Evolutionary conservation across 805 yeast species (phyloP).

Genomic region (Priceomyces castillae): DNA sequence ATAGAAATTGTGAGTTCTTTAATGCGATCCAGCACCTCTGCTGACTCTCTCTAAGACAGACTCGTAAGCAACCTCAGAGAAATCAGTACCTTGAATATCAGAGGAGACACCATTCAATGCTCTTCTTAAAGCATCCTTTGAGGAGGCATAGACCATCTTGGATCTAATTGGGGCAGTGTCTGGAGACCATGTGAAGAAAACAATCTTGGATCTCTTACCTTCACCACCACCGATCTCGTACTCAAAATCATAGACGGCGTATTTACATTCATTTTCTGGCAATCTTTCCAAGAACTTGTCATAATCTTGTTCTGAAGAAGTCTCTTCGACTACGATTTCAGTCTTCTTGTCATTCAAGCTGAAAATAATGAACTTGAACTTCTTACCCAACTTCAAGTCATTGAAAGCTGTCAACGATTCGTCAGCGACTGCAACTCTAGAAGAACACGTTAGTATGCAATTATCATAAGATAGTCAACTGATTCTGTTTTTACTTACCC

Average conservation of each 20-base stretch:
- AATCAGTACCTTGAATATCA: slow-evolving; percentile 97
- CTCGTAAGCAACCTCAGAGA: slow-evolving; percentile 94
- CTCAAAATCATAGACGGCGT: slow-evolving; percentile 96
- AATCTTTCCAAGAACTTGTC: slow-evolving; percentile 83
- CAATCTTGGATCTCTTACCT: slow-evolving; percentile 84
- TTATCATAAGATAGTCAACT: neutral
- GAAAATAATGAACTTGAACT: slow-evolving; percentile 78
- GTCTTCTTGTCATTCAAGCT: slow-evolving; percentile 83
- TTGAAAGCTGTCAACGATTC: slow-evolving; percentile 93
- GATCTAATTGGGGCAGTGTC: slow-evolving; percentile 93
- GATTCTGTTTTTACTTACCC: slow-evolving; percentile 23
- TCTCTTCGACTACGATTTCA: slow-evolving; percentile 83
- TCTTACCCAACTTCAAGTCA: slow-evolving; percentile 92
- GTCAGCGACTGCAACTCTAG: slow-evolving; percentile 53
- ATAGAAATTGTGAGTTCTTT: slow-evolving; percentile 7
- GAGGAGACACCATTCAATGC: slow-evolving; percentile 92
- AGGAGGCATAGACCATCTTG: slow-evolving; percentile 98
- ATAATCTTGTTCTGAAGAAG: slow-evolving; percentile 72
- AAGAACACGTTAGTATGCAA: slow-evolving; percentile 13
- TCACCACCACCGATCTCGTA: slow-evolving; percentile 86
- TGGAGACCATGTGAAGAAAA: slow-evolving; percentile 89
- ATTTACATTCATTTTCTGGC: slow-evolving; percentile 95
- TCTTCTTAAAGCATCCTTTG: slow-evolving; percentile 96
- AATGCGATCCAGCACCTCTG: slow-evolving; percentile 61
- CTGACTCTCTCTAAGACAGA: slow-evolving; percentile 86